phyloP scores from a whole-genome alignment of 2,329 filamentous ascomycete genomes.

The Lojkania enalia region DNA sequence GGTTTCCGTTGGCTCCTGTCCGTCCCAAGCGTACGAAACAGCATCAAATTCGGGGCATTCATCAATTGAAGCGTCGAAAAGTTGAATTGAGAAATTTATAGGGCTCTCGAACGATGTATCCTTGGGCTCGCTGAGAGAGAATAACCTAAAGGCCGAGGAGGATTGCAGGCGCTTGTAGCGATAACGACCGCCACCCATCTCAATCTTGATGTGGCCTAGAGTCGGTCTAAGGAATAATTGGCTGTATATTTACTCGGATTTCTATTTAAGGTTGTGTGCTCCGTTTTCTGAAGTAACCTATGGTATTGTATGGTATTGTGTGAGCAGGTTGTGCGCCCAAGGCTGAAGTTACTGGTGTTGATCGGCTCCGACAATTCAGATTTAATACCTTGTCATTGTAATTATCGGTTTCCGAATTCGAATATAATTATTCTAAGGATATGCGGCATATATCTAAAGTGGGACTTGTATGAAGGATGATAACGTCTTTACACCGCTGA shows the following conservation, averaged over 20 bases:
- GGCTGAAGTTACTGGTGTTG: too few species aligned
- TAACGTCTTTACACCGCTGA: too few species aligned
- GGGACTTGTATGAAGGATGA: too few species aligned
- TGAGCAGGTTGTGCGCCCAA: too few species aligned
- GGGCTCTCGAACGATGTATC: not conserved
- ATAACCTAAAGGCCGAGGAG: not conserved
- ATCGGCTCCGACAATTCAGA: too few species aligned
- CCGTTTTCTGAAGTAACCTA: too few species aligned
- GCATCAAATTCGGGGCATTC: not conserved
- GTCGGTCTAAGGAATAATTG: not conserved
- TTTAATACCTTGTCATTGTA: too few species aligned
- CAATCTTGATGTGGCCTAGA: not conserved
- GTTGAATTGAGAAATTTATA: not conserved
- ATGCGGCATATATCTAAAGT: too few species aligned
- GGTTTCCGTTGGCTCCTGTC: not conserved
- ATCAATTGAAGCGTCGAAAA: not conserved
- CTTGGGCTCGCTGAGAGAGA: not conserved
- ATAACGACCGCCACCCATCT: not conserved
- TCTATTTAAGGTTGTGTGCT: too few species aligned
- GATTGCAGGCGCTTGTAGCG: not conserved
- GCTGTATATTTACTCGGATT: not conserved
- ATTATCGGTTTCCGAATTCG: too few species aligned
- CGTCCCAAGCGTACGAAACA: not conserved
- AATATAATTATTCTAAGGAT: too few species aligned
- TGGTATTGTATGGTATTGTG: too few species aligned